Conservation (phyloP, 2,329 filamentous ascomycete genomes). For the Pseudogymnoascus destructans region DNA sequence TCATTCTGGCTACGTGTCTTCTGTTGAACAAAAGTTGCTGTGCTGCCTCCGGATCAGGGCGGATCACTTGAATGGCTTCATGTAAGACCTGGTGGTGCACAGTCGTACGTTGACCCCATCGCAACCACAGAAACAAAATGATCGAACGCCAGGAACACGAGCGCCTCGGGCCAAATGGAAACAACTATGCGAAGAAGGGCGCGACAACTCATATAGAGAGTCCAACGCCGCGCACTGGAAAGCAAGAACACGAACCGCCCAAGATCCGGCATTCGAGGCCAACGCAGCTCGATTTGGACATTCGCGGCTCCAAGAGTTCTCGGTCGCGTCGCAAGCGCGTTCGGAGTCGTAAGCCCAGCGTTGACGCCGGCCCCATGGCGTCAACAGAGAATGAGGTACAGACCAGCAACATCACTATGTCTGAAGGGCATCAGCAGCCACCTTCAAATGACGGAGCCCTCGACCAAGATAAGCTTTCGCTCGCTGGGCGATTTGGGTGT, state of each 20-base stretch:
- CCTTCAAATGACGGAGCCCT: background rate
- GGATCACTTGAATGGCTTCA: background rate
- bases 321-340: too few relatives aligned
- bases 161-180: background rate
- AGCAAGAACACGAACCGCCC: background rate
- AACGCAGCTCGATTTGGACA: background rate
- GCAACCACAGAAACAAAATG: background rate
- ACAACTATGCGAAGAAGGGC: background rate
- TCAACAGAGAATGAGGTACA: background rate
- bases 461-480: background rate
- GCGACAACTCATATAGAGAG: background rate
- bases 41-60: background rate
- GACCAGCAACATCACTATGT: background rate
- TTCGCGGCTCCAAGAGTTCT: background rate
- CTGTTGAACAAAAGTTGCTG: background rate
- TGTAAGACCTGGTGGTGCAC: background rate
- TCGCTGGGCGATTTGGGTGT: background rate
- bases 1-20: background rate
- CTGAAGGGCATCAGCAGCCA: background rate
- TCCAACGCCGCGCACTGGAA: background rate
- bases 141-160: background rate
- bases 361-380: background rate
- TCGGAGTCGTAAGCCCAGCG: background rate
- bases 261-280: background rate
- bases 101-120: background rate